Conservation (phyloP, 306 rosid species). For the Glycine latifolia region DNA sequence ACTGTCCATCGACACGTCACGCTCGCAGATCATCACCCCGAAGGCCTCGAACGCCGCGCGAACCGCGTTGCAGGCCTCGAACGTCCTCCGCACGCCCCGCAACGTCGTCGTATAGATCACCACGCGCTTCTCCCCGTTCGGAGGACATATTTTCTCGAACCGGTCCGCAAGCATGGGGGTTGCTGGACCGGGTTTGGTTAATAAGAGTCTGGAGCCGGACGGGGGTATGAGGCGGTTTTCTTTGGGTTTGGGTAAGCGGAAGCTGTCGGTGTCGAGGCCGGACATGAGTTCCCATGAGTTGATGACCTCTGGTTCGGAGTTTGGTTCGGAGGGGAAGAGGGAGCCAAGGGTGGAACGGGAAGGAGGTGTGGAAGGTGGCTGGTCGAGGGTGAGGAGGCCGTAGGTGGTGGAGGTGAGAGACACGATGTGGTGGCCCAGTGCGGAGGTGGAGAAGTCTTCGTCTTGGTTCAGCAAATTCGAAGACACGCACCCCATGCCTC, state of each 20-base stretch:
- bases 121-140: constrained; percentile 76
- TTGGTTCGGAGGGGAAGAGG: constrained; percentile 44
- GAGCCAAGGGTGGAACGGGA: no score
- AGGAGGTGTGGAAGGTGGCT: no score
- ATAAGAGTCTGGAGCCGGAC: constrained; percentile 33
- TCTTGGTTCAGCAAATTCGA: constrained; percentile 74
- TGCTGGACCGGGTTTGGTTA: constrained; percentile 18
- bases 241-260: constrained; percentile 51
- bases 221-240: no score
- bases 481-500: constrained; percentile 77
- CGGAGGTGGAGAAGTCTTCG: constrained; percentile 57
- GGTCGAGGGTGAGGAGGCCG: constrained; percentile 90
- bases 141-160: constrained; percentile 68
- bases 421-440: constrained; percentile 83
- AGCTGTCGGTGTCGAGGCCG: constrained; percentile 83
- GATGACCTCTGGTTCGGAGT: constrained; percentile 69
- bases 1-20: constrained; percentile 86
- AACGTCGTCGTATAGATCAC: constrained; percentile 84
- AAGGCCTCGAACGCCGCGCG: constrained; percentile 65
- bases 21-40: constrained; percentile 73
- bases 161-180: not conserved
- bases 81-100: constrained; percentile 81
- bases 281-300: constrained; percentile 98
- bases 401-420: constrained; percentile 95
- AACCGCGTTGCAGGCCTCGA: constrained; percentile 80